Evolutionary conservation across 192 early-diverging fungal genomes (phyloP).

Genomic region (Dispira parvispora): DNA sequence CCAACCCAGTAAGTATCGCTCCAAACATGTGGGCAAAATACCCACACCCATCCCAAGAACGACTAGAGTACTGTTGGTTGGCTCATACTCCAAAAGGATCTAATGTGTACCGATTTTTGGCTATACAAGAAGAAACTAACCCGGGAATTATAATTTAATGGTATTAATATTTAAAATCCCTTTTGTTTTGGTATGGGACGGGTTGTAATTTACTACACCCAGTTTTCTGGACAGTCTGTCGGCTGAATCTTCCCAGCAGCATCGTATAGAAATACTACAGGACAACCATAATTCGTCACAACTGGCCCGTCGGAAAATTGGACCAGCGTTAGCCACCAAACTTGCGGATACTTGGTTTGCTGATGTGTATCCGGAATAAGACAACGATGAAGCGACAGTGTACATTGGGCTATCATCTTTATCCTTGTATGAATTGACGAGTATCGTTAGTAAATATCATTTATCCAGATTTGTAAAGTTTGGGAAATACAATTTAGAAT

Average conservation of each 20-base stretch:
- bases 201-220: not conserved
- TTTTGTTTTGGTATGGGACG: not conserved
- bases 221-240: not conserved
- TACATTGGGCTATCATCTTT: too few species aligned
- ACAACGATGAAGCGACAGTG: not conserved
- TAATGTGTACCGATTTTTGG: not conserved
- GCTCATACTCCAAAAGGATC: not conserved
- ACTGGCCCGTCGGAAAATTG: not conserved
- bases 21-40: not conserved
- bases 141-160: too few species aligned
- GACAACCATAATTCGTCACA: not conserved
- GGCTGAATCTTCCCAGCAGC: not conserved
- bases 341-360: not conserved
- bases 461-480: too few species aligned
- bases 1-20: slow-evolving; percentile 20
- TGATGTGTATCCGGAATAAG: not conserved
- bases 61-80: not conserved
- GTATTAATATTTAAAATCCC: too few species aligned
- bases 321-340: not conserved
- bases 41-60: not conserved
- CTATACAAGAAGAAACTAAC: too few species aligned
- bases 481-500: too few species aligned
- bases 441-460: too few species aligned
- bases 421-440: too few species aligned
- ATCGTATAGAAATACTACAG: not conserved